Evolutionary conservation across 768 basidiomycete genomes (phyloP).

Genomic region (Mycena capillaripes): DNA sequence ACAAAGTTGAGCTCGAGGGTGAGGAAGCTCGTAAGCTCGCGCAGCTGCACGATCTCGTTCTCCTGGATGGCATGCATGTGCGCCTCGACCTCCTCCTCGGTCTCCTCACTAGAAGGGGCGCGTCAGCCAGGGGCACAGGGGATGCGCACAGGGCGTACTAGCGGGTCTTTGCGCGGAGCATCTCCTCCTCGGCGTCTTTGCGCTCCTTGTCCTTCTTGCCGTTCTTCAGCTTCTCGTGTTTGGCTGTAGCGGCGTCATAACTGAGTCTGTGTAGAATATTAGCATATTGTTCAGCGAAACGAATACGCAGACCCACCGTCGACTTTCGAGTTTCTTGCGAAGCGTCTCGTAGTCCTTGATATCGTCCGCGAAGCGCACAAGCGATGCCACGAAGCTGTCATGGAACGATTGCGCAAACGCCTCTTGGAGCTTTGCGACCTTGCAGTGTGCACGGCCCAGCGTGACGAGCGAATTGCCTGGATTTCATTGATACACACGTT

Average conservation of each 20-base stretch:
- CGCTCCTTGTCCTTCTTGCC: conserved; percentile 89
- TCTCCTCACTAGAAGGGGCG: conserved; percentile 79
- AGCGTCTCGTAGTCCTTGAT: conserved; percentile 87
- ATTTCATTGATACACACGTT: background rate
- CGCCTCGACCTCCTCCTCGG: conserved; percentile 84
- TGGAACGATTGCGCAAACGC: conserved; percentile 79
- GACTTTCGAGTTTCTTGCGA: conserved; percentile 89
- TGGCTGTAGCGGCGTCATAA: conserved; percentile 81
- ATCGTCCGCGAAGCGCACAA: conserved; percentile 76
- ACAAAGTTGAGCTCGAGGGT: conserved; percentile 83
- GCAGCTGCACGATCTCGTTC: conserved; percentile 79
- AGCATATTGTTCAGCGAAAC: background rate
- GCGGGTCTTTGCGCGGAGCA: conserved; percentile 76
- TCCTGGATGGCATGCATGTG: conserved; percentile 87
- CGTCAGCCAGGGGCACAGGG: background rate
- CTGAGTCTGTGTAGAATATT: conserved; percentile 64
- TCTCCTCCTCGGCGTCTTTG: conserved; percentile 85
- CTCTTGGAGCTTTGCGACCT: conserved; percentile 88
- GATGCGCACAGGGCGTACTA: conserved; percentile 69
- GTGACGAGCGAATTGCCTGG: conserved; percentile 80
- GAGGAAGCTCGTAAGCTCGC: conserved; percentile 78
- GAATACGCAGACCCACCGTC: conserved; percentile 65
- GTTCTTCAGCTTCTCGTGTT: conserved; percentile 74
- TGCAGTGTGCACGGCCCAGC: conserved; percentile 88
- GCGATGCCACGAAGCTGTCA: conserved; percentile 79